These are phyloP conservation scores for Salix brachista DNA, from an alignment of 345 rosid species.

Conservation along the genomic window DNA sequence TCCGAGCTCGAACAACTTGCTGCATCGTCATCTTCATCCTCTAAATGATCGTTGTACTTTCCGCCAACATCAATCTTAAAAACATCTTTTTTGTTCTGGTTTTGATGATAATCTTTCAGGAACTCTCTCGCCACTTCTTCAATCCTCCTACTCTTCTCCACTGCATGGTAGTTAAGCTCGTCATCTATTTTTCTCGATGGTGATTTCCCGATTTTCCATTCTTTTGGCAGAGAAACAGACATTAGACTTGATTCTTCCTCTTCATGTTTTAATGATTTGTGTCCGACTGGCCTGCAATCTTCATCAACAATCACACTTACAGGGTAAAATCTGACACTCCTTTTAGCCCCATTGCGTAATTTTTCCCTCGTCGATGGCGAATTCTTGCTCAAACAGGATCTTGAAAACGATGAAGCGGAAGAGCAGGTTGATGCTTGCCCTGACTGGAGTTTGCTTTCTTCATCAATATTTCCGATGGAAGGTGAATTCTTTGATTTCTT, in stretches of 20 bases:
- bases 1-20: constrained; percentile 30
- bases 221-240: constrained; percentile 38
- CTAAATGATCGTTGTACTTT: not conserved
- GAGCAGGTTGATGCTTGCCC: constrained; percentile 57
- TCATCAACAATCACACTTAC: constrained; percentile 69
- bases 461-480: constrained; percentile 26
- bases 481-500: constrained; percentile 46
- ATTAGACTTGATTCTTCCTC: constrained; percentile 21
- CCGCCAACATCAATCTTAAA: constrained; percentile 1
- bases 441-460: constrained; percentile 36
- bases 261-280: constrained; percentile 28
- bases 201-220: constrained; percentile 45
- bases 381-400: constrained; percentile 70
- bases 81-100: constrained; percentile 26
- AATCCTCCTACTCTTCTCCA: constrained; percentile 34
- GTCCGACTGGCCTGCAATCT: constrained; percentile 55
- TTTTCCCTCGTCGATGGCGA: constrained; percentile 58
- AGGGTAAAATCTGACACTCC: constrained; percentile 65
- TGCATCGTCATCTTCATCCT: constrained; percentile 16
- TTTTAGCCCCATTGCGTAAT: constrained; percentile 50
- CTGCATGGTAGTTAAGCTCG: constrained; percentile 6
- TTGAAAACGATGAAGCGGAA: constrained; percentile 77
- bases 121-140: constrained; percentile 48
- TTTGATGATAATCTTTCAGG: constrained; percentile 33
- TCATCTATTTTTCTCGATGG: constrained; percentile 26